Evolutionary conservation across 2,329 filamentous ascomycete species (phyloP).

Genomic region (Trichoderma citrinoviride): DNA sequence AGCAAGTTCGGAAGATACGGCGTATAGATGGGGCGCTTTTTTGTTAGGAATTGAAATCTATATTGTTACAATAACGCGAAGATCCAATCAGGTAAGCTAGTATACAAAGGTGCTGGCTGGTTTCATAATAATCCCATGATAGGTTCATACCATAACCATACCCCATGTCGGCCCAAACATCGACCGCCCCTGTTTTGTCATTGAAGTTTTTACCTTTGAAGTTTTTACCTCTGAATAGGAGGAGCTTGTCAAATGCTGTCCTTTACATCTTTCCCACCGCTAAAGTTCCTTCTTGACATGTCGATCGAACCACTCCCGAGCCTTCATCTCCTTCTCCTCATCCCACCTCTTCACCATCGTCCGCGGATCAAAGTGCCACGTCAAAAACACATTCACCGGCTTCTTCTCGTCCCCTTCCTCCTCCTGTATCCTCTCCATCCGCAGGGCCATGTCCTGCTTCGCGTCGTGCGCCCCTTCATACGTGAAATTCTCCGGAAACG

Average conservation of each 20-base stretch:
- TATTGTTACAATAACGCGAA: neutral
- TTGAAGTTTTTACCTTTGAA: too few species aligned
- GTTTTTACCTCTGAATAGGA: too few species aligned
- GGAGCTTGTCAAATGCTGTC: too few species aligned
- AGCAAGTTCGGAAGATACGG: too few species aligned
- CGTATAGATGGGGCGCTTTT: neutral
- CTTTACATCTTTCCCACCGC: neutral
- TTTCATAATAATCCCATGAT: neutral
- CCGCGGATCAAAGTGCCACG: conserved; percentile 17
- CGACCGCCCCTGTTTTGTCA: too few species aligned
- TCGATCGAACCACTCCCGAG: conserved; percentile 1
- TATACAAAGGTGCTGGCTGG: too few species aligned
- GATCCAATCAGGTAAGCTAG: neutral
- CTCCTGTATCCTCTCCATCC: conserved; percentile 8
- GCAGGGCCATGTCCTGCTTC: conserved; percentile 19
- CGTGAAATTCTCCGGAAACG: conserved; percentile 1
- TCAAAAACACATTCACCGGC: conserved; percentile 21
- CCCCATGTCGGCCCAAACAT: too few species aligned
- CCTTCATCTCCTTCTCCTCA: neutral
- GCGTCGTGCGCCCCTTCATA: neutral
- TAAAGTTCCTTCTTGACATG: neutral
- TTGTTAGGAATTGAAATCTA: neutral
- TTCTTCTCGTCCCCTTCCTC: neutral
- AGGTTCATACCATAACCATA: too few species aligned
- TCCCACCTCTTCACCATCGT: conserved; percentile 21